Conservation (phyloP, 225 moss, liverwort and hornwort species). For the Physcomitrium patens region DNA sequence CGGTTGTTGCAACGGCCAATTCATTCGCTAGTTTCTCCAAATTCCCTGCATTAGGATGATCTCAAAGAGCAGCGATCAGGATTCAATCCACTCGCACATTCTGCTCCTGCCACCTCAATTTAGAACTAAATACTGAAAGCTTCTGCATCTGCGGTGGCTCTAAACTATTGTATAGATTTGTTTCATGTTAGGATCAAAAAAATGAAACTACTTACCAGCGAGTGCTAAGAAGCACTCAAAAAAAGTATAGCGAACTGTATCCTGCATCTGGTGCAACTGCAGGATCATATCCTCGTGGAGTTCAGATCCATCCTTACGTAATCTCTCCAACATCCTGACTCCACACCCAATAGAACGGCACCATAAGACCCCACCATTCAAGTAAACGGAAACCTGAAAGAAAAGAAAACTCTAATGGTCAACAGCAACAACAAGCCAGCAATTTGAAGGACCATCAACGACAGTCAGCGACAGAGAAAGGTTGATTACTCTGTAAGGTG, state of each 20-base stretch:
- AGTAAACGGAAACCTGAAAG: background rate
- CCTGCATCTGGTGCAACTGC: constrained; percentile 92
- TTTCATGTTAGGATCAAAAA: background rate
- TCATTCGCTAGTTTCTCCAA: constrained; percentile 81
- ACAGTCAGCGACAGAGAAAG: background rate
- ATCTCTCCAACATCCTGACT: constrained; percentile 84
- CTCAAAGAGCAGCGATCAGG: constrained; percentile 3
- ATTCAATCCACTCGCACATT: background rate
- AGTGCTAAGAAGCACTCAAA: constrained; percentile 94
- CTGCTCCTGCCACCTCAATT: too few relatives aligned
- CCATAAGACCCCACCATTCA: constrained; percentile 16
- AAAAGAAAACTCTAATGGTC: too few relatives aligned
- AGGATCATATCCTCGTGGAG: constrained; percentile 78
- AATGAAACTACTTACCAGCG: constrained; percentile 48
- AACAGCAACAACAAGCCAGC: too few relatives aligned
- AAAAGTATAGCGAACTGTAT: constrained; percentile 82
- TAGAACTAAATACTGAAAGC: too few relatives aligned
- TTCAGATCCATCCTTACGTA: constrained; percentile 66
- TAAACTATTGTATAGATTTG: too few relatives aligned
- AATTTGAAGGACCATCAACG: background rate
- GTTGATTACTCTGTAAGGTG: constrained; percentile 75
- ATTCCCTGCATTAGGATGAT: constrained; percentile 51
- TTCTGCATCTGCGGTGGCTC: too few relatives aligned
- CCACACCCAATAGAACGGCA: constrained; percentile 1
- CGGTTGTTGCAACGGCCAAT: constrained; percentile 49